Evolutionary conservation across 2,329 filamentous ascomycete genomes (phyloP), one percentile per base, ranked within the genome.

Genomic region (Graphilbum sp.): DNA sequence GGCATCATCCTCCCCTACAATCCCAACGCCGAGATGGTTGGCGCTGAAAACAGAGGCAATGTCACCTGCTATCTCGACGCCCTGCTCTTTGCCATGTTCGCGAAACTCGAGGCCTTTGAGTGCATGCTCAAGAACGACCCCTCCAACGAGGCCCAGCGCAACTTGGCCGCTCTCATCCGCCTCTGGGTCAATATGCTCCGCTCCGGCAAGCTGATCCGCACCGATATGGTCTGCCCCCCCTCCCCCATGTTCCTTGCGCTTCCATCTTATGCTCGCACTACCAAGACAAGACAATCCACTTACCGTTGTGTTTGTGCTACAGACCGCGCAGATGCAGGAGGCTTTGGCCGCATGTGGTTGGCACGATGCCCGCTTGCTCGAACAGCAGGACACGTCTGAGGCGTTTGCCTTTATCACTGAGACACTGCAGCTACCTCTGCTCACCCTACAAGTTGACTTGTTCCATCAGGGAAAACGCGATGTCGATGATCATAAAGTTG

Each of bases 51-150:
- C 52, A 69, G 86, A 35, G 69, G 79, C 33, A 74, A 72, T 35
- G 85, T 94, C 27, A 96, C 88, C n/a, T 98, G 90, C 61, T 96
- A 92, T 54, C 64, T 96, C 15, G 90, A 96, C 54, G 72, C 88
- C 1, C 62, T 96, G 18, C 68, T 98, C 2, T 96, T 95, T 54
- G 81, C 88, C 54, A 95, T 98, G 85, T 96, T 96, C 54, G 81
- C 83, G 16, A 78, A 83, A 43, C 67, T 95, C 29, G 79, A 85
- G 47, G 87, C 81, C 45, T 98, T 94, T 54, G 88, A 96, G 56
- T 84, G 81, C 35, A 93, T 96, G 67, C 66, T 96, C 65, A 87
- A 83, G 54, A 79, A 79, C 41, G 75, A 78, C 8, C 83, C 84
- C 44, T 69, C 75, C 20, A 81, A 90, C 43, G 75, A 84, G 45